These are phyloP conservation scores for Scedosporium boydii DNA, from an alignment of 2,329 filamentous ascomycete species.

Conservation along the genomic window DNA sequence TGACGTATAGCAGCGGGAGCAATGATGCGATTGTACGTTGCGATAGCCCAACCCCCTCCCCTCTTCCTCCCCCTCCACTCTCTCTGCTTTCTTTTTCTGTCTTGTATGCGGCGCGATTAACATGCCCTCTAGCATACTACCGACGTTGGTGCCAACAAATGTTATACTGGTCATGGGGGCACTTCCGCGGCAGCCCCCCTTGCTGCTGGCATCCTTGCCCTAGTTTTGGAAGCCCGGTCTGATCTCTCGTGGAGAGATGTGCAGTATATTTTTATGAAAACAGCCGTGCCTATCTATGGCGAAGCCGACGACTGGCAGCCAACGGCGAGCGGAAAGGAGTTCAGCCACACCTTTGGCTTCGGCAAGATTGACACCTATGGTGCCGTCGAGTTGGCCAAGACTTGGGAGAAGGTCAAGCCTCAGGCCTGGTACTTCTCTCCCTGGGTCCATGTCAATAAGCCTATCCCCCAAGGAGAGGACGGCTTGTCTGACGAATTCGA, in stretches of 20 bases:
- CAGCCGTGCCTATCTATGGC: conserved; percentile 69
- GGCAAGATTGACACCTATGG: conserved; percentile 87
- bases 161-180: conserved; percentile 76
- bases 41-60: neutral
- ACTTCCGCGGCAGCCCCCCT: conserved; percentile 93
- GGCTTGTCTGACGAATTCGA: conserved; percentile 75
- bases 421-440: conserved; percentile 93
- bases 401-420: conserved; percentile 81
- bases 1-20: conserved; percentile 90
- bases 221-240: conserved; percentile 75
- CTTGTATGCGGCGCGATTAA: neutral
- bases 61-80: neutral
- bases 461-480: conserved; percentile 73
- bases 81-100: neutral
- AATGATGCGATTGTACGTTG: conserved; percentile 66
- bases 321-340: conserved; percentile 73
- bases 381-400: conserved; percentile 77
- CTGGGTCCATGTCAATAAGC: conserved; percentile 81
- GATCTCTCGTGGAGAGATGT: conserved; percentile 90
- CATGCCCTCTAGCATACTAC: conserved; percentile 63
- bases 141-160: conserved; percentile 76
- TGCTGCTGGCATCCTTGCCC: conserved; percentile 82
- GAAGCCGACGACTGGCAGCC: conserved; percentile 63
- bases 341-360: conserved; percentile 91
- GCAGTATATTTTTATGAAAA: conserved; percentile 81